phyloP scores from a whole-genome alignment of 768 basidiomycete genomes.

The Suillus paluster region DNA sequence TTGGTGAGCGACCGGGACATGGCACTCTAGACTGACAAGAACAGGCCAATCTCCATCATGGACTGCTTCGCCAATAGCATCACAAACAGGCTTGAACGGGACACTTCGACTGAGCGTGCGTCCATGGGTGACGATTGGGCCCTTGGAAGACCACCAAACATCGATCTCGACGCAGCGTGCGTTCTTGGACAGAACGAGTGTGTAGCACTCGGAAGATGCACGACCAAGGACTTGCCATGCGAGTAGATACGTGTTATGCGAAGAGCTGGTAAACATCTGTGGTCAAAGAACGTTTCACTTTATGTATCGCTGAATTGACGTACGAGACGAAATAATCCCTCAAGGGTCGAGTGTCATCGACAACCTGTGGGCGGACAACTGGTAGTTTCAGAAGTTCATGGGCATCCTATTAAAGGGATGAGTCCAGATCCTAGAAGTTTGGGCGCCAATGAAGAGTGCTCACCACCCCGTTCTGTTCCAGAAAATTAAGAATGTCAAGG shows the following conservation, averaged over 20 bases:
- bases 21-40: conserved; percentile 65
- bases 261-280: conserved; percentile 44
- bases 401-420: conserved; percentile 26
- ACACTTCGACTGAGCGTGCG: conserved; percentile 59
- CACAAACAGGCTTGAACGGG: conserved; percentile 54
- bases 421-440: not conserved
- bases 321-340: conserved; percentile 61
- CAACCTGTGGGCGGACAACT: conserved; percentile 32
- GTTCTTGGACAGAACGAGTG: conserved; percentile 52
- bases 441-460: conserved; percentile 1
- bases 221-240: conserved; percentile 59
- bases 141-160: conserved; percentile 61
- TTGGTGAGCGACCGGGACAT: conserved; percentile 56
- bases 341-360: conserved; percentile 51
- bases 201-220: conserved; percentile 57
- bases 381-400: conserved; percentile 40
- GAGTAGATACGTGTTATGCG: conserved; percentile 70
- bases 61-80: conserved; percentile 47
- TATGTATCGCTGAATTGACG: conserved; percentile 3
- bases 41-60: conserved; percentile 55
- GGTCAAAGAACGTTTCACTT: not conserved
- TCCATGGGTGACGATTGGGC: conserved; percentile 64
- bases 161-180: conserved; percentile 71
- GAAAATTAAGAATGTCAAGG: conserved; percentile 40
- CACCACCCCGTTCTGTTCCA: conserved; percentile 39